Evolutionary conservation across 371 early-diverging fungal species (phyloP).

Genomic region (Cokeromyces recurvatus): DNA sequence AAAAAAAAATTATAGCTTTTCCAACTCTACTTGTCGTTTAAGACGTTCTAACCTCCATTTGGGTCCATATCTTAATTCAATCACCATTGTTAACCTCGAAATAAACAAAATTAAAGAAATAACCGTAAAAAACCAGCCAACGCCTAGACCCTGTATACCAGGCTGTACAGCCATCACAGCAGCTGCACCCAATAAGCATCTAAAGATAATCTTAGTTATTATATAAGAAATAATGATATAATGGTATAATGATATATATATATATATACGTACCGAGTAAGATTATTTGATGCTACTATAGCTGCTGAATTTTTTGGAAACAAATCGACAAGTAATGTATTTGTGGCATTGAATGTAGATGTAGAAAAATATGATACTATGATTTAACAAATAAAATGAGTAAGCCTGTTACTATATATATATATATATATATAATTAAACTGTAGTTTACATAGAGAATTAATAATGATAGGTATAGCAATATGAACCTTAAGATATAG

Average conservation of each 20-base stretch:
- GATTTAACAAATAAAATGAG: neutral
- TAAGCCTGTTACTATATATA: too few relatives aligned
- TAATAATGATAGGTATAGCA: slow-evolving; percentile 21
- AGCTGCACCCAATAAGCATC: slow-evolving; percentile 34
- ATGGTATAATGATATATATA: too few relatives aligned
- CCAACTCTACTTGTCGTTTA: neutral
- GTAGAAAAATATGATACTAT: slow-evolving; percentile 29
- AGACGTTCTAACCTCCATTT: slow-evolving; percentile 24
- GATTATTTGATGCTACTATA: slow-evolving; percentile 38
- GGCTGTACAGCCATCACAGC: slow-evolving; percentile 29
- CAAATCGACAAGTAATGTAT: slow-evolving; percentile 38
- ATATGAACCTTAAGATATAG: slow-evolving; percentile 22
- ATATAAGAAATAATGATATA: neutral
- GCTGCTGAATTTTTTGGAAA: slow-evolving; percentile 39
- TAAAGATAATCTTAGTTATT: too few relatives aligned
- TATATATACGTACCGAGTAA: slow-evolving; percentile 12
- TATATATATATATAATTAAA: too few relatives aligned
- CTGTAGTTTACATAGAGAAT: slow-evolving; percentile 26
- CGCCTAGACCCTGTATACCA: slow-evolving; percentile 19
- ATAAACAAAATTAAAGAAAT: slow-evolving; percentile 24
- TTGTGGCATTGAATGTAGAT: slow-evolving; percentile 29
- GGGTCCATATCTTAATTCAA: slow-evolving; percentile 28
- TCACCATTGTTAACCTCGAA: slow-evolving; percentile 19
- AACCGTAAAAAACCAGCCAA: slow-evolving; percentile 36
- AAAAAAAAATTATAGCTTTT: too few relatives aligned